Conservation (phyloP, 352 stramenopile genomes). For the Saprolegnia diclina region DNA sequence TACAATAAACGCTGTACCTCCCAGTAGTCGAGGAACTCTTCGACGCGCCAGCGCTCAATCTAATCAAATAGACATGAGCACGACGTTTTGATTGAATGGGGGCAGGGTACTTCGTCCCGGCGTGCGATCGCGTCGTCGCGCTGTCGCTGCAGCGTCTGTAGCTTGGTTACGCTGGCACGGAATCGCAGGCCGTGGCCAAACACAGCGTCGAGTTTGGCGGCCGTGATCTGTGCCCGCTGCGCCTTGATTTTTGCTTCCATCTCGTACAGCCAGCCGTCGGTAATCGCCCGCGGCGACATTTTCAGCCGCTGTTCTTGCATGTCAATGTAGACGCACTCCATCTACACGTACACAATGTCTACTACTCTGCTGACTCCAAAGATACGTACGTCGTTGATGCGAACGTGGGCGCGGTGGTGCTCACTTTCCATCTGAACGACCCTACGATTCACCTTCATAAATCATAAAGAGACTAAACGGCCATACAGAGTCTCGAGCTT, state of each 20-base stretch:
- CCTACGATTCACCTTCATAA: slow-evolving; percentile 29
- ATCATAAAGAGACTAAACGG: not conserved
- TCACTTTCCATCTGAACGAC: slow-evolving; percentile 60
- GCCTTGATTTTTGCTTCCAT: slow-evolving; percentile 70
- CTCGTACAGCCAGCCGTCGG: slow-evolving; percentile 75
- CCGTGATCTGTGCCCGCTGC: slow-evolving; percentile 54
- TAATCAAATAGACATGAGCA: slow-evolving; percentile 28
- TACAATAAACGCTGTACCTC: slow-evolving; percentile 35
- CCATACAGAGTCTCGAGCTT: slow-evolving; percentile 47
- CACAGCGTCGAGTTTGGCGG: slow-evolving; percentile 48
- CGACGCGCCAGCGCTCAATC: slow-evolving; percentile 66
- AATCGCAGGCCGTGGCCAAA: slow-evolving; percentile 55
- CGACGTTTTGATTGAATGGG: not conserved
- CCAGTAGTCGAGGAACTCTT: slow-evolving; percentile 78
- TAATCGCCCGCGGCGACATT: slow-evolving; percentile 66
- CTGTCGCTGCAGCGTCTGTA: slow-evolving; percentile 33
- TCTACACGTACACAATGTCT: slow-evolving; percentile 29
- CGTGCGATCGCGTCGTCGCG: slow-evolving; percentile 46
- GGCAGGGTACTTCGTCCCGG: slow-evolving; percentile 36
- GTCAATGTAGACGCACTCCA: slow-evolving; percentile 76
- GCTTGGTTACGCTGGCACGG: slow-evolving; percentile 46
- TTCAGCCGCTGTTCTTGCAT: slow-evolving; percentile 71
- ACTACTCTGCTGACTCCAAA: not conserved
- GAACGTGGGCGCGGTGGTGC: slow-evolving; percentile 51
- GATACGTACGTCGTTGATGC: slow-evolving; percentile 52